Base-by-base conservation (phyloP, 306 rosid genomes). In the cucumber (Cucumis sativus) region DNA sequence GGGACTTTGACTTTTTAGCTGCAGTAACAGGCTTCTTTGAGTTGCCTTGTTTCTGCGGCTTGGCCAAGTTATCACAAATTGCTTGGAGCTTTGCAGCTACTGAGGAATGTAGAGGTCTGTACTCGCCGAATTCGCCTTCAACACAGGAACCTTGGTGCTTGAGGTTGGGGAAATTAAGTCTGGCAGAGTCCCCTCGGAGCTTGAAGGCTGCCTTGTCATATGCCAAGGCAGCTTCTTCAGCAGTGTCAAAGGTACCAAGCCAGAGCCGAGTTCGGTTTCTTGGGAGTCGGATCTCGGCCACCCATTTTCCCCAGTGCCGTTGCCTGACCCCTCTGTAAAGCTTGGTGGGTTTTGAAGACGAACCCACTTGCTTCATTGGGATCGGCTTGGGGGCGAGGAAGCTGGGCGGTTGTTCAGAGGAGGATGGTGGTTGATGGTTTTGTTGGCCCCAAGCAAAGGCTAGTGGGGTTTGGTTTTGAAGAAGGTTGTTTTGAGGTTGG, bases 291-390 rank as follows among this genome's bases (percentile, higher is more conserved):
- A 95, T 95, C 92, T 95, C 99, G 1, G 99, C 99, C 1, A 95
- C 99, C 99, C 99, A 95, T 76, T 95, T 95, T 0, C 99, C 99
- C 99, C 99, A 95, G 77, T 95, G 99, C 62, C 99, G 83, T 71
- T 95, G 99, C 79, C 99, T 79, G 9, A 95, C 99, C 35, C 99
- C 99, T 84, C 99, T 71, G 85, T 95, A 95, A 2, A 95, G 97
- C 89, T 92, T 95, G 0, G 93, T 86, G 75, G 98, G 91, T 61
- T 95, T 95, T 0, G 87, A 77, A 11, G 91, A 84, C 6, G 81
- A 64, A 7, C 91, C 97, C 63, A 81, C 79, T 5, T 82, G 96
- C 96, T 95, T 95, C 99, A 95, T 92, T 0, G 80, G 84, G 47
- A 89, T 73, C 10, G 99, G 87, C 51, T 87, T 89, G 2, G 96